These are phyloP conservation scores for Zarea fungicola DNA, from an alignment of 2,329 filamentous ascomycete species.

Conservation along the genomic window DNA sequence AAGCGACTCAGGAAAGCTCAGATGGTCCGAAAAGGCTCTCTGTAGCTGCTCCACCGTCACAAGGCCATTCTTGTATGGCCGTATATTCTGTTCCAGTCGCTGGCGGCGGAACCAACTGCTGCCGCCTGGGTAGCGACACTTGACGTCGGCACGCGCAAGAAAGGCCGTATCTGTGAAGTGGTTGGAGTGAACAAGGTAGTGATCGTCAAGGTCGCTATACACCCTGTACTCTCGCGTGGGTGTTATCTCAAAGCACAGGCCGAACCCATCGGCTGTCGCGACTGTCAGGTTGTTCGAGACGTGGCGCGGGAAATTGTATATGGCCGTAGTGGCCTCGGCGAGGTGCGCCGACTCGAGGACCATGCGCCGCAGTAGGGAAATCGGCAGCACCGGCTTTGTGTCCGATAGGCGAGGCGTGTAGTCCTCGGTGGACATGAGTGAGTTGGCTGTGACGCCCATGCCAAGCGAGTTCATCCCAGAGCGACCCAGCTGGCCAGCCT, in stretches of 20 bases:
- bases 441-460: constrained; percentile 11
- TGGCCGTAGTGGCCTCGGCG: constrained; percentile 6
- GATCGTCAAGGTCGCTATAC: neutral
- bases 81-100: neutral
- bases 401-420: constrained; percentile 10
- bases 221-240: neutral
- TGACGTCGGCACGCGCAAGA: constrained; percentile 4
- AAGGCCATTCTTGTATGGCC: neutral
- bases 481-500: constrained; percentile 13
- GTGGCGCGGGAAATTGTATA: constrained; percentile 13
- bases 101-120: constrained; percentile 14
- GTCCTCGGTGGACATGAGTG: constrained; percentile 15
- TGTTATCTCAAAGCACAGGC: constrained; percentile 8
- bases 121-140: constrained; percentile 11
- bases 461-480: constrained; percentile 13
- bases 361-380: constrained; percentile 11
- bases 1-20: constrained; percentile 7
- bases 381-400: constrained; percentile 4
- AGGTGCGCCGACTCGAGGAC: constrained; percentile 12
- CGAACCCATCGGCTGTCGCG: constrained; percentile 12
- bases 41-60: constrained; percentile 2
- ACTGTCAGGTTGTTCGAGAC: constrained; percentile 13
- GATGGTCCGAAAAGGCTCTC: constrained; percentile 7
- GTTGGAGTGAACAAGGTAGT: constrained; percentile 9
- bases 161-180: constrained; percentile 12